Conservation (phyloP, 352 stramenopile species). For the Pythium insidiosum region DNA sequence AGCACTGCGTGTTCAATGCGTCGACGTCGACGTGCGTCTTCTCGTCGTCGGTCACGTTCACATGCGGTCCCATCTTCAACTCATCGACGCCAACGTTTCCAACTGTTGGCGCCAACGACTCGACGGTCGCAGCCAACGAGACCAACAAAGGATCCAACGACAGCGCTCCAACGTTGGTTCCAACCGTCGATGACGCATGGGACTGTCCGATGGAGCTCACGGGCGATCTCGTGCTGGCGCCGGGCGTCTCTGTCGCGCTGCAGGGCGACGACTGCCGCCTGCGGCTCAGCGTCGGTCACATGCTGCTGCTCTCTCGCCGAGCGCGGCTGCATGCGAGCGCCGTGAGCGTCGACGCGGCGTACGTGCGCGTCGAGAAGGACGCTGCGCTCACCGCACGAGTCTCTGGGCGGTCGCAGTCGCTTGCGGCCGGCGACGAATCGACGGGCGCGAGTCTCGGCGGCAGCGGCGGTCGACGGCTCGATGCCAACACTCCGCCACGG, state of each 20-base stretch:
- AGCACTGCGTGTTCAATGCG: slow-evolving; percentile 32
- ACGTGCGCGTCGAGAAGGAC: slow-evolving; percentile 41
- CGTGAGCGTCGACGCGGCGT: slow-evolving; percentile 47
- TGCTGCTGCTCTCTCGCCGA: slow-evolving; percentile 31
- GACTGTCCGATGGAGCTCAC: slow-evolving; percentile 56
- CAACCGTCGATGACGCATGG: too few relatives aligned
- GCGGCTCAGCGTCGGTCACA: slow-evolving; percentile 40
- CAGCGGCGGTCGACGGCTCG: slow-evolving; percentile 34
- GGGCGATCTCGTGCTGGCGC: slow-evolving; percentile 36
- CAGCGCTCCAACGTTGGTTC: too few relatives aligned
- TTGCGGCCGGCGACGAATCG: slow-evolving; percentile 27
- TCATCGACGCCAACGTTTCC: too few relatives aligned
- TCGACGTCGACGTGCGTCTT: slow-evolving; percentile 53
- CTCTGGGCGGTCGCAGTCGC: slow-evolving; percentile 16
- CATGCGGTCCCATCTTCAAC: slow-evolving; percentile 15
- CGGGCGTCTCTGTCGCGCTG: slow-evolving; percentile 26
- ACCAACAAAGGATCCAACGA: too few relatives aligned
- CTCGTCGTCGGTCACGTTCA: slow-evolving; percentile 26
- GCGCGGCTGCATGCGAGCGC: slow-evolving; percentile 30
- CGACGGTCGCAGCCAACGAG: too few relatives aligned
- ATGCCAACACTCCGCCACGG: slow-evolving; percentile 20
- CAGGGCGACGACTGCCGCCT: slow-evolving; percentile 46
- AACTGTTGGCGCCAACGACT: too few relatives aligned
- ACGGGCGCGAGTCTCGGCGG: slow-evolving; percentile 51
- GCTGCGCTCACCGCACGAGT: slow-evolving; percentile 22